Evolutionary conservation across 2,329 filamentous ascomycete genomes (phyloP), one percentile per base, ranked within the genome.

Genomic region (Parastagonospora avenae): DNA sequence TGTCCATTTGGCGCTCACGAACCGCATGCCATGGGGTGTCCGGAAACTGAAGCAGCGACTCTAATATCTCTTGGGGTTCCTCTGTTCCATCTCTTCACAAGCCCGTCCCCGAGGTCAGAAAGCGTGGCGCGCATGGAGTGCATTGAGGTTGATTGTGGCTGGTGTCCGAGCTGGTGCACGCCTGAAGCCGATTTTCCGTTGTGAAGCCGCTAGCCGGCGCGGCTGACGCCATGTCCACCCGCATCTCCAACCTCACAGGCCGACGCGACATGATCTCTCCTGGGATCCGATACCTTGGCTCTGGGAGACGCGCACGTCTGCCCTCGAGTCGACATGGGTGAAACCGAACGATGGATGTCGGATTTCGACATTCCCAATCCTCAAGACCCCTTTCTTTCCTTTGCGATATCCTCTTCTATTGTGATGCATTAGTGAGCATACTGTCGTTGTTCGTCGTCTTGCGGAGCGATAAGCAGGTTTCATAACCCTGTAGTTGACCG

Each of bases 171-270:
- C 24, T 12, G 19, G 24, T 31, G 41, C 29, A 33, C 32, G 39
- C 38, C 28, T 47, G 41, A 11, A 19, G 46, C 51, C 58, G 55
- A 55, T 52, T 52, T 14, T 14, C 57, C 57, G 48, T 27, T 31
- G 12, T 4, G 7, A 14, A 15, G 29, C 32, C 51, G 52, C 55
- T 46, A 50, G 49, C 32, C 38, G 35, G 45, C 55, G 52, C 46
- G 58, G 55, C 52, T 19, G 14, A 42, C 49, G 50, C 37, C 41
- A 43, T 48, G 48, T 24, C 45, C 24, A 46, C 48, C n/a, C 58
- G 48, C 50, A 28, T 54, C 46, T 52, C 50, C 54, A 51, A 47
- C 51, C 42, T 37, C 42, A 36, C 32, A 24, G 4, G 37, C 24
- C 43, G 14, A 31, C 9, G 44, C 24, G 36, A n/a, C 28, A 41